Percentiles rank a stretch among this genome's conserved stretches.
Conservation (phyloP, 768 basidiomycete genomes). For the Dentipellis sp. region DNA sequence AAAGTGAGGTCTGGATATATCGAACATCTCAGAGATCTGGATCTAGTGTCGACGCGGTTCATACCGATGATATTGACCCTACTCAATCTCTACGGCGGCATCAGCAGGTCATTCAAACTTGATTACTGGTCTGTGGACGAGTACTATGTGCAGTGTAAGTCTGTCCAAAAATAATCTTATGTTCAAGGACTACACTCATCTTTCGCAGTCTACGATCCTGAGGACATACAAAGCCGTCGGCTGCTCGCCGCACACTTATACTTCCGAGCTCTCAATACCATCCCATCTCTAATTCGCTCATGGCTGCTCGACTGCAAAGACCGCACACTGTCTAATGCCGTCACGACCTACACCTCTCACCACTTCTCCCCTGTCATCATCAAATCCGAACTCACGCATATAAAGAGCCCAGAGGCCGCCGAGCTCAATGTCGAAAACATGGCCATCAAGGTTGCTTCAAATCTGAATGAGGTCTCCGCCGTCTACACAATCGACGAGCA, state of each 20-base stretch:
- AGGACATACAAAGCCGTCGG: conserved; percentile 39
- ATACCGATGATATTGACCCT: conserved; percentile 64
- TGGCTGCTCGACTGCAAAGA: conserved; percentile 90
- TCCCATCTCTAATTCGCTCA: conserved; percentile 77
- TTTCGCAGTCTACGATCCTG: conserved; percentile 47
- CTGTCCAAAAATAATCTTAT: background rate
- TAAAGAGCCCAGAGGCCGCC: conserved; percentile 44
- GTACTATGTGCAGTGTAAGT: conserved; percentile 64
- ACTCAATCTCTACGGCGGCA: conserved; percentile 58
- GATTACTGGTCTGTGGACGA: conserved; percentile 81
- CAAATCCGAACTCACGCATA: conserved; percentile 66
- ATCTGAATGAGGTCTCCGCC: conserved; percentile 74
- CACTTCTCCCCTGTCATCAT: conserved; percentile 90
- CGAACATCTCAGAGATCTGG: conserved; percentile 69
- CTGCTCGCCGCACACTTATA: conserved; percentile 82
- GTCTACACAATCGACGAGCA: conserved; percentile 90
- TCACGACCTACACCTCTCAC: conserved; percentile 70
- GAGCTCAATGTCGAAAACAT: conserved; percentile 70
- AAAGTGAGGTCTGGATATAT: conserved; percentile 81
- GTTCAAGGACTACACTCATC: background rate
- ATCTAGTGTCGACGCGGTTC: conserved; percentile 54
- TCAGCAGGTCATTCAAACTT: conserved; percentile 66
- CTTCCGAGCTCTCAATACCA: conserved; percentile 73
- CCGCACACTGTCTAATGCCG: conserved; percentile 69
- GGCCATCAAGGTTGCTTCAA: conserved; percentile 63